These are phyloP conservation scores for Neoconidiobolus thromboides DNA, from an alignment of 371 early-diverging fungal genomes.

Conservation along the genomic window DNA sequence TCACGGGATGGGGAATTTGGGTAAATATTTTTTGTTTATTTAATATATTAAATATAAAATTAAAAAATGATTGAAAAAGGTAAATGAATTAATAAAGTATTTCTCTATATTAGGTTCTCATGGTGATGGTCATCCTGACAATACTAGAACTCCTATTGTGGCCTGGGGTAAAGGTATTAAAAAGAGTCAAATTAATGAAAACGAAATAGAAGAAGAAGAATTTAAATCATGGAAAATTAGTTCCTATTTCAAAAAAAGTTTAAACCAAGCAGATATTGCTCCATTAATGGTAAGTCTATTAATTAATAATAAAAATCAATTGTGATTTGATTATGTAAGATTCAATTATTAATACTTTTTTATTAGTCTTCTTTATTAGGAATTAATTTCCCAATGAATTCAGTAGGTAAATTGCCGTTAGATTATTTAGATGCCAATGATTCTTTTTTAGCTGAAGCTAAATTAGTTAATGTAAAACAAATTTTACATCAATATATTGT, in stretches of 20 bases:
- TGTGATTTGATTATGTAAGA: background rate
- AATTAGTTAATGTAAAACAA: constrained; percentile 63
- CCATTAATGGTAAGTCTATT: constrained; percentile 59
- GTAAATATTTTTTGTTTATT: constrained; percentile 11
- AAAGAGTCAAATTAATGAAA: constrained; percentile 19
- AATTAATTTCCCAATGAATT: constrained; percentile 71
- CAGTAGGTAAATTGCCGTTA: constrained; percentile 75
- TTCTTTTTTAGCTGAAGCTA: constrained; percentile 44
- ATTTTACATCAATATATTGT: constrained; percentile 67
- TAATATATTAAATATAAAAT: no score
- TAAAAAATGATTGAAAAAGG: no score
- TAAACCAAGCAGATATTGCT: constrained; percentile 87
- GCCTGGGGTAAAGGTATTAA: constrained; percentile 88
- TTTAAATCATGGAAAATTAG: constrained; percentile 34
- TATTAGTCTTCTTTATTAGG: constrained; percentile 60
- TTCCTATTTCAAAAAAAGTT: constrained; percentile 46
- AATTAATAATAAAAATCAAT: background rate
- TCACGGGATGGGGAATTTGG: constrained; percentile 89
- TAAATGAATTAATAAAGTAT: no score
- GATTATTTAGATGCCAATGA: constrained; percentile 43
- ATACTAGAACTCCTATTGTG: constrained; percentile 80
- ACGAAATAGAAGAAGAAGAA: no score
- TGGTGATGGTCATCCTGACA: constrained; percentile 91
- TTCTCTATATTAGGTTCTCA: no score
- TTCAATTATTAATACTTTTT: background rate